These are phyloP conservation scores for Hansenula anomala DNA, from an alignment of 1,139 yeast genomes.

Conservation along the genomic window DNA sequence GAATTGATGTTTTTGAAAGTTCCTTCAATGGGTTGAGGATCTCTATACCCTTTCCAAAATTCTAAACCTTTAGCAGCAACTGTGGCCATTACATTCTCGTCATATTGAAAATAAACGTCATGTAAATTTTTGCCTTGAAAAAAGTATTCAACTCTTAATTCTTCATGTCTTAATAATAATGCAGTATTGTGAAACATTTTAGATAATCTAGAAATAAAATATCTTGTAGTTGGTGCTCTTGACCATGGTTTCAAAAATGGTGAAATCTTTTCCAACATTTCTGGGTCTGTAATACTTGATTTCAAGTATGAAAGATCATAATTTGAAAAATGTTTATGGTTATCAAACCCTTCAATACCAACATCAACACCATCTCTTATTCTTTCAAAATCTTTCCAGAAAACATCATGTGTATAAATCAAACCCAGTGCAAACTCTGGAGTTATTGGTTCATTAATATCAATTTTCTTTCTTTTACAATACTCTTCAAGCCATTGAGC, in stretches of 20 bases:
- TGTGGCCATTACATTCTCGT: slow-evolving; percentile 24
- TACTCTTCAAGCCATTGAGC: slow-evolving; percentile 39
- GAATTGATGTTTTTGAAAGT: slow-evolving; percentile 28
- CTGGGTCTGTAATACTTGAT: slow-evolving; percentile 12
- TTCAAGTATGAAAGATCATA: slow-evolving; percentile 13
- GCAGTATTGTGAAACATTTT: slow-evolving; percentile 40
- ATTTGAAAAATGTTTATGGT: slow-evolving; percentile 1
- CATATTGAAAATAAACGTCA: slow-evolving; percentile 33
- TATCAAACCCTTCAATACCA: slow-evolving; percentile 39
- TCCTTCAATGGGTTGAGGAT: slow-evolving; percentile 34
- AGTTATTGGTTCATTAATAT: slow-evolving; percentile 45
- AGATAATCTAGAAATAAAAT: slow-evolving; percentile 50
- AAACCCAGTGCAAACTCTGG: slow-evolving; percentile 34
- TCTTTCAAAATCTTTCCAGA: slow-evolving; percentile 39
- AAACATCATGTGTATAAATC: slow-evolving; percentile 30
- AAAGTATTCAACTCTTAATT: slow-evolving; percentile 49
- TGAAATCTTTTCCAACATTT: slow-evolving; percentile 7
- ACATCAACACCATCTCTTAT: slow-evolving; percentile 42
- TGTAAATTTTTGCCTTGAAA: slow-evolving; percentile 35
- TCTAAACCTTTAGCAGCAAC: slow-evolving; percentile 32
- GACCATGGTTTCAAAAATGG: slow-evolving; percentile 39
- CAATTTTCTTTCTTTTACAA: slow-evolving; percentile 38
- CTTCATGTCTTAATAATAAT: slow-evolving; percentile 30
- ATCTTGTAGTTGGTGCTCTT: slow-evolving; percentile 49
- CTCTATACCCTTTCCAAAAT: slow-evolving; percentile 53